Base-by-base conservation (phyloP, 164 flowering plant genomes). In the Magnolia kwangsiensis region DNA sequence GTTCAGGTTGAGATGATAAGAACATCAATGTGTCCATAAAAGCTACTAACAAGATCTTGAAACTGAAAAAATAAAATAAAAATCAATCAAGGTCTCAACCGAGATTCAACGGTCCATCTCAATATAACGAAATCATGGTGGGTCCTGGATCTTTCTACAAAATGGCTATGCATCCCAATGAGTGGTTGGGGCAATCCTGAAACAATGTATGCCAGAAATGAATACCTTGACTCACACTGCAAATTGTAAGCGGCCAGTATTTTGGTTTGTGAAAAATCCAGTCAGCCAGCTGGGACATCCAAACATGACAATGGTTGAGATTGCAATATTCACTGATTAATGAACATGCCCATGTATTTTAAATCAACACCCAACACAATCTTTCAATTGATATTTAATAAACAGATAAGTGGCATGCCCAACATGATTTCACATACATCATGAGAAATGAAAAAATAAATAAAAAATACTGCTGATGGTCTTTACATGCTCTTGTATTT, bases 361-460 rank as follows among this genome's bases (percentile, higher is more conserved):
- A 55, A 10, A 55, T 55, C 61, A 1, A 10, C 61, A 16, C 7
- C 45, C 37, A 59, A 84, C 73, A 76, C 81, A 31, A 55, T 37
- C 77, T 82, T 81, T 77, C 77, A 72, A 76, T 24, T 79, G 69
- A 69, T 87, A 67, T 84, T 83, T 76, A 83, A 79, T 81, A 10
- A 82, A 81, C 75, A 81, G 81, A 84, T 64, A 8, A 8, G 24
- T 64, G 20, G 67, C 24, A 64, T 31, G 18, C 7, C 24, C 71
- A 67, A 65, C 24, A 13, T 23, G 31, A 65, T 24, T 63, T n/a
- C 50, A 67, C 49, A 67, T 67, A 29, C 14, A 67, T 19, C 61
- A 55, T 16, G 27, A 67, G 21, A 73, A 27, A 45, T 59, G 61
- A 16, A 55, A 29, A 67, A 24, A 67, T 27, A 50, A 27, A 14